Percentiles rank a stretch among this genome's conserved stretches.
phyloP scores from a whole-genome alignment of 306 rosid genomes.

The Mimosa pudica region DNA sequence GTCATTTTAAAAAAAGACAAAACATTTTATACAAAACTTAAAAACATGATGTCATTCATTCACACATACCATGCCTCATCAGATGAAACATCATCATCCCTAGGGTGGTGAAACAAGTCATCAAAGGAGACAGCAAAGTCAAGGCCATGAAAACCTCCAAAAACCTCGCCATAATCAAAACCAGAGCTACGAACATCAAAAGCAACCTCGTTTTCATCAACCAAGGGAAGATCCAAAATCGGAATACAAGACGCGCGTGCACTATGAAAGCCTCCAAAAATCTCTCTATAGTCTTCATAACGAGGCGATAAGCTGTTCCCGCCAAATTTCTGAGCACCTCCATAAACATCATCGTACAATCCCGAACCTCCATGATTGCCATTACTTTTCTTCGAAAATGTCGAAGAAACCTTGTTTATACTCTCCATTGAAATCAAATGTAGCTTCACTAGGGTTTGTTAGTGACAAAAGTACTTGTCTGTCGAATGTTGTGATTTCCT shows the following conservation, averaged over 20 bases:
- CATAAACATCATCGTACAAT: slow-evolving; percentile 82
- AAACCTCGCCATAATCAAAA: slow-evolving; percentile 79
- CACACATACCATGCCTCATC: slow-evolving; percentile 76
- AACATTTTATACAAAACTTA: not conserved
- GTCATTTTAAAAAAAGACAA: slow-evolving; percentile 4
- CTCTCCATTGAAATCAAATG: slow-evolving; percentile 60
- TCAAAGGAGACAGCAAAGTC: slow-evolving; percentile 67
- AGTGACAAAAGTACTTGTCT: not conserved
- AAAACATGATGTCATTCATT: slow-evolving; percentile 29
- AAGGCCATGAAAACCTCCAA: slow-evolving; percentile 58
- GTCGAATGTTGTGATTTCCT: not conserved
- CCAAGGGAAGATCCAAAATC: slow-evolving; percentile 77
- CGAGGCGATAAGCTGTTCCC: slow-evolving; percentile 77
- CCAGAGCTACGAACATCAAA: slow-evolving; percentile 64
- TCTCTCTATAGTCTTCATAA: slow-evolving; percentile 88
- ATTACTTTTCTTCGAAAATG: slow-evolving; percentile 58
- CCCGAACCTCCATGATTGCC: slow-evolving; percentile 42
- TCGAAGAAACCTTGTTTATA: slow-evolving; percentile 49
- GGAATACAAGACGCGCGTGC: slow-evolving; percentile 88
- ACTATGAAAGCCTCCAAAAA: slow-evolving; percentile 73
- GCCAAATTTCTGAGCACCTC: slow-evolving; percentile 78
- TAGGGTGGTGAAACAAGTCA: slow-evolving; percentile 53
- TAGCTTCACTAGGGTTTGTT: slow-evolving; percentile 42
- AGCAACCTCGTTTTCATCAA: slow-evolving; percentile 61
- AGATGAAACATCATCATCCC: slow-evolving; percentile 43